phyloP scores from a whole-genome alignment of 306 rosid species.

The Erythrophleum fordii region DNA sequence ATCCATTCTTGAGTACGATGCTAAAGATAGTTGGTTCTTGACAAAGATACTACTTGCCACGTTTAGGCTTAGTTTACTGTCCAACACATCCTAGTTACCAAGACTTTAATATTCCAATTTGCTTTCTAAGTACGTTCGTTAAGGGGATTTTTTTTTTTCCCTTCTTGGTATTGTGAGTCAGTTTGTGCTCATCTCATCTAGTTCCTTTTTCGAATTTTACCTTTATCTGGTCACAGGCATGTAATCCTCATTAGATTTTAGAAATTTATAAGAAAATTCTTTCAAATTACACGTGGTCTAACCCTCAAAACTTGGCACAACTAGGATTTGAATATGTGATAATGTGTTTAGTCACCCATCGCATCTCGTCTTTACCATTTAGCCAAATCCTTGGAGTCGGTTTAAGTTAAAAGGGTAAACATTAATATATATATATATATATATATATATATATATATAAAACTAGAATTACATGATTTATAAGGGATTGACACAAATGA shows the following conservation, averaged over 20 bases:
- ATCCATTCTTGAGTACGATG: not conserved
- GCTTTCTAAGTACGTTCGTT: not conserved
- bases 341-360: too few species aligned
- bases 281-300: too few species aligned
- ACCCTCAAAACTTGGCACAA: too few species aligned
- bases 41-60: slow-evolving; percentile 14
- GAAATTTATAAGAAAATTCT: too few species aligned
- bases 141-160: not conserved
- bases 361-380: too few species aligned
- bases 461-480: slow-evolving; percentile 18
- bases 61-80: not conserved
- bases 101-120: not conserved
- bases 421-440: not conserved
- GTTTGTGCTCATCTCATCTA: not conserved
- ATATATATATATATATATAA: not conserved
- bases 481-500: slow-evolving; percentile 33
- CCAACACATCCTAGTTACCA: slow-evolving; percentile 1
- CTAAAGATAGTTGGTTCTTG: slow-evolving; percentile 17
- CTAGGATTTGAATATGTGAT: too few species aligned
- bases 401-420: not conserved
- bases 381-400: not conserved
- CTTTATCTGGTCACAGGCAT: too few species aligned
- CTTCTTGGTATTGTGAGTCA: not conserved
- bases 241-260: too few species aligned
- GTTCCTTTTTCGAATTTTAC: too few species aligned